Evolutionary conservation across 2,329 filamentous ascomycete genomes (phyloP).

Genomic region (Tolypocladium album): DNA sequence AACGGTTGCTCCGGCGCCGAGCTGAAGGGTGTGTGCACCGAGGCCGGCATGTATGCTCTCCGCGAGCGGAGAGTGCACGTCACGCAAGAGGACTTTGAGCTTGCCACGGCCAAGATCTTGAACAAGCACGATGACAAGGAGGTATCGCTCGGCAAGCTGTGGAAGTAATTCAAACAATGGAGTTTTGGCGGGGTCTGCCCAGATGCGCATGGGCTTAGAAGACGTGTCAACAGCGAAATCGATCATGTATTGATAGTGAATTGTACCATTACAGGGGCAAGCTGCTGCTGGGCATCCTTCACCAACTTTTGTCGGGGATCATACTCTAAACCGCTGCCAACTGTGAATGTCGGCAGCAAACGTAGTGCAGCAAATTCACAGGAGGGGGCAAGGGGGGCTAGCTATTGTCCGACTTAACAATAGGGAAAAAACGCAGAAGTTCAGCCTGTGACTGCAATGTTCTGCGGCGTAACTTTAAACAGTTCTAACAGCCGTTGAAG

Average conservation of each 20-base stretch:
- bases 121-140: slow-evolving; percentile 99
- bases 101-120: slow-evolving; percentile 96
- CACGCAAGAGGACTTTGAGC: slow-evolving; percentile 97
- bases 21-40: slow-evolving; percentile 96
- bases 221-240: not conserved
- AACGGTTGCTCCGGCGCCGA: slow-evolving; percentile 97
- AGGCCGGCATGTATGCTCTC: slow-evolving; percentile 96
- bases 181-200: not conserved
- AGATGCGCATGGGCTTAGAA: not conserved
- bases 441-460: too few relatives aligned
- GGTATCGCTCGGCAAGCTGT: slow-evolving; percentile 79
- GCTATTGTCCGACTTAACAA: too few relatives aligned
- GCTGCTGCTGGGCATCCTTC: not conserved
- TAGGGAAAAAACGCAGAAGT: too few relatives aligned
- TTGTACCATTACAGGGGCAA: not conserved
- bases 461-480: too few relatives aligned
- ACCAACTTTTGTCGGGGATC: not conserved
- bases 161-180: slow-evolving; percentile 24
- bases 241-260: not conserved
- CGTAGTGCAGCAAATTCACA: too few relatives aligned
- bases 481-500: too few relatives aligned
- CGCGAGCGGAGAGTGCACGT: slow-evolving; percentile 94
- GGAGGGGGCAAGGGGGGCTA: too few relatives aligned
- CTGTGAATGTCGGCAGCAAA: too few relatives aligned
- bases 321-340: not conserved